Conservation (phyloP, 1,139 yeast genomes). For the Pneumocystis jirovecii region DNA sequence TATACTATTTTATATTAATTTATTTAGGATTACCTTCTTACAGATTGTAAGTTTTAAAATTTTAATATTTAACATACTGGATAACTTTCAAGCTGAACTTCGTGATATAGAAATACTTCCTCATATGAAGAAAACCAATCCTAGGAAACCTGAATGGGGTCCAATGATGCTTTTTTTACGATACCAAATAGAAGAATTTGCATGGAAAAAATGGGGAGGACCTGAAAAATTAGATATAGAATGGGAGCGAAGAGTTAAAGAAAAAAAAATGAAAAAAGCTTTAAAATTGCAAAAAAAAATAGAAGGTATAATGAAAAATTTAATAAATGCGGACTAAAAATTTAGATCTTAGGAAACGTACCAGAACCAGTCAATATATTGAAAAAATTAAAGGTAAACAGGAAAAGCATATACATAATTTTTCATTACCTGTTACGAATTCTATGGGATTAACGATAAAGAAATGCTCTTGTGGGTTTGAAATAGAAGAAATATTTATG, state of each 20-base stretch:
- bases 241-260: slow-evolving; percentile 69
- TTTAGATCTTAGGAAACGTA: not conserved
- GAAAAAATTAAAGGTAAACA: not conserved
- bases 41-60: not conserved
- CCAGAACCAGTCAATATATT: not conserved
- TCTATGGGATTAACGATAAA: not conserved
- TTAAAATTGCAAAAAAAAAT: slow-evolving; percentile 61
- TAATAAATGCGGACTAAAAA: not conserved
- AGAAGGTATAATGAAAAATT: slow-evolving; percentile 1
- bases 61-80: slow-evolving; percentile 1
- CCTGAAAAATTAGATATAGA: slow-evolving; percentile 80
- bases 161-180: slow-evolving; percentile 85
- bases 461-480: not conserved
- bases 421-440: not conserved
- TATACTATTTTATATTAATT: not conserved
- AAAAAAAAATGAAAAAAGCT: slow-evolving; percentile 58
- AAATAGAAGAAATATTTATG: not conserved
- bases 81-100: slow-evolving; percentile 40
- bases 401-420: not conserved
- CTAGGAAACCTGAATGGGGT: slow-evolving; percentile 75
- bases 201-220: slow-evolving; percentile 91
- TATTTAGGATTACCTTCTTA: slow-evolving; percentile 1
- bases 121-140: slow-evolving; percentile 80
- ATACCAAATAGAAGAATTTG: slow-evolving; percentile 80
- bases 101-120: slow-evolving; percentile 54